These are phyloP conservation scores for Biscutella laevigata DNA, from an alignment of 441 rosid species.

Conservation along the genomic window DNA sequence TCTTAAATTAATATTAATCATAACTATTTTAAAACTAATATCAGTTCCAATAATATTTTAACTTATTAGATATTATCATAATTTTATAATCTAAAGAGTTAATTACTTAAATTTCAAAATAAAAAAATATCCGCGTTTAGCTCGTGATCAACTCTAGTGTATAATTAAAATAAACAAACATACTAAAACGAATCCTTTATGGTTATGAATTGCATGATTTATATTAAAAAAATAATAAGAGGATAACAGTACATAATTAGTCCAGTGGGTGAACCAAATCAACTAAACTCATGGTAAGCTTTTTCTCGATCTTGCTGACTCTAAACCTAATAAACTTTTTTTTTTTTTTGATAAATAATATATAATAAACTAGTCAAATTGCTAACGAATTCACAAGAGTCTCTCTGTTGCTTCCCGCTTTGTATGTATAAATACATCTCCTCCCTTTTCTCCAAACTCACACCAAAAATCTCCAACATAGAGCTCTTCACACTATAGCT, in stretches of 20 bases:
- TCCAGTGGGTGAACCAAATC: constrained; percentile 30
- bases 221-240: not conserved
- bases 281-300: constrained; percentile 18
- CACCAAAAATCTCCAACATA: constrained; percentile 10
- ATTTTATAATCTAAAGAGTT: no score
- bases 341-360: not conserved
- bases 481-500: not conserved
- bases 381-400: constrained; percentile 24
- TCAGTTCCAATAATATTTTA: no score
- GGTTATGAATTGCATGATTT: not conserved
- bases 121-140: no score
- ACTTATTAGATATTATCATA: no score
- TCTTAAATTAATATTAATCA: no score
- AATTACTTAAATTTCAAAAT: no score
- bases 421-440: constrained; percentile 19
- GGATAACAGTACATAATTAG: constrained; percentile 17
- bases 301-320: constrained; percentile 17
- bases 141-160: no score
- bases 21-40: no score
- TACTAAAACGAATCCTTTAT: not conserved
- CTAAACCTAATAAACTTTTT: constrained; percentile 16
- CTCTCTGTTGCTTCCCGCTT: constrained; percentile 18
- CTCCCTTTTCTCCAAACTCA: constrained; percentile 6
- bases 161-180: not conserved
- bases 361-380: not conserved